phyloP scores from a whole-genome alignment of 2,329 filamentous ascomycete genomes.

The Thermothelomyces thermophilus region DNA sequence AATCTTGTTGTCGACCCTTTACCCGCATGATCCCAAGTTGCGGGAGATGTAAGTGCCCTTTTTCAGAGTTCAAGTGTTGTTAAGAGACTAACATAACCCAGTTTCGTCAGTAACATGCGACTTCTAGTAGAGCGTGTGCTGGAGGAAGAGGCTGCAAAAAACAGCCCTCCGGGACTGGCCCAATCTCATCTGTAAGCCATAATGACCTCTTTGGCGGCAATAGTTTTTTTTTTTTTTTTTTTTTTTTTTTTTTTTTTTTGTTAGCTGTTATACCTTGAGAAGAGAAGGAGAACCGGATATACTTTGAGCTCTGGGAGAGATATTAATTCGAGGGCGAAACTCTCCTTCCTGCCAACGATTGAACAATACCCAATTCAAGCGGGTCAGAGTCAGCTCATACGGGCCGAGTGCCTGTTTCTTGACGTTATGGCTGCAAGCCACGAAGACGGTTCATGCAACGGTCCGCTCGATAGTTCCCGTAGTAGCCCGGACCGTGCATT shows the following conservation, averaged over 20 bases:
- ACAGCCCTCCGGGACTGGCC: not conserved
- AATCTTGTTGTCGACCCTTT: conserved; percentile 23
- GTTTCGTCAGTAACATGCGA: conserved; percentile 18
- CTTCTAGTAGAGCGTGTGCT: conserved; percentile 16
- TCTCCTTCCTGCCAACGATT: too few relatives aligned
- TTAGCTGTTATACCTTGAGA: too few relatives aligned
- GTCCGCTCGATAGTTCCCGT: not conserved
- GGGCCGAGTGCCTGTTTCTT: too few relatives aligned
- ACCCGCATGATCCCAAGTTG: conserved; percentile 18
- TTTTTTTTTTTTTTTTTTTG: too few relatives aligned
- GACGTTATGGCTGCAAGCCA: not conserved
- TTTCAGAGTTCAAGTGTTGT: not conserved
- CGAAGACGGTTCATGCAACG: not conserved
- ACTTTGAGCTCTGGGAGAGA: too few relatives aligned
- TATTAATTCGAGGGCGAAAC: too few relatives aligned
- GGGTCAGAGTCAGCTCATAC: too few relatives aligned
- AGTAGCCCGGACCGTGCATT: too few relatives aligned
- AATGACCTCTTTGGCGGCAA: too few relatives aligned
- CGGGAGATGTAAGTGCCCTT: conserved; percentile 14
- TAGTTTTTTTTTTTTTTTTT: not conserved
- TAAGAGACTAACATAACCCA: conserved; percentile 1
- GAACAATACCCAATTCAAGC: too few relatives aligned
- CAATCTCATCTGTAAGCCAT: conserved; percentile 8
- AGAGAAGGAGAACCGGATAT: too few relatives aligned
- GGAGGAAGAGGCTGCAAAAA: conserved; percentile 11